Conservation (phyloP, 1,284 basidiomycete genomes). For the Moesziomyces aphidis region DNA sequence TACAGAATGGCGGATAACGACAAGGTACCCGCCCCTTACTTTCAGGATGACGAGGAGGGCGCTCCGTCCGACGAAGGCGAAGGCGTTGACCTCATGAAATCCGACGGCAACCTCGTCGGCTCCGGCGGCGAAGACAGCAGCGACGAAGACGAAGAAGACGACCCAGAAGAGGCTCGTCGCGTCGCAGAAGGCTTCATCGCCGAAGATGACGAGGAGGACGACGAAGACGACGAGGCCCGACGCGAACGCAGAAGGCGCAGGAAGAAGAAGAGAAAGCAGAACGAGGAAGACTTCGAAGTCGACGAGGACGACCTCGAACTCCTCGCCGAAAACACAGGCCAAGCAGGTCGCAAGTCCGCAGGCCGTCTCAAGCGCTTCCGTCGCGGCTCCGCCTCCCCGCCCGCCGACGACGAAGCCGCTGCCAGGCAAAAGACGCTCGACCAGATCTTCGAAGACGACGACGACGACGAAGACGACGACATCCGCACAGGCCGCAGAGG, state of each 20-base stretch:
- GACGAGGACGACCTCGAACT: constrained; percentile 97
- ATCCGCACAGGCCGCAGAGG: constrained; percentile 64
- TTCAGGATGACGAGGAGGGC: constrained; percentile 53
- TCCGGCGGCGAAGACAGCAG: constrained; percentile 57
- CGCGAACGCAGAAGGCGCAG: constrained; percentile 72
- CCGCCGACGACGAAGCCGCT: constrained; percentile 69
- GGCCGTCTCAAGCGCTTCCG: constrained; percentile 59
- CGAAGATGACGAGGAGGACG: constrained; percentile 65
- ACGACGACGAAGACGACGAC: constrained; percentile 75
- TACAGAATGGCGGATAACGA: constrained; percentile 42
- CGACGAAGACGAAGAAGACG: constrained; percentile 66
- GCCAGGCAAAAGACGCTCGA: constrained; percentile 76
- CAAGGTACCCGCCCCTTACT: constrained; percentile 42
- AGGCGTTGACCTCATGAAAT: constrained; percentile 63
- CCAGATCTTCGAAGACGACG: constrained; percentile 81
- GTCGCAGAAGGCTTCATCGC: constrained; percentile 67
- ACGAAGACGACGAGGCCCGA: constrained; percentile 73
- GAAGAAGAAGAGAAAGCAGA: constrained; percentile 56
- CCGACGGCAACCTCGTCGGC: constrained; percentile 60
- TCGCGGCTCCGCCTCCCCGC: constrained; percentile 73
- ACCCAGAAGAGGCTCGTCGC: constrained; percentile 65
- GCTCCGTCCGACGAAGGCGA: constrained; percentile 53
- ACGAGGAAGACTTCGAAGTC: constrained; percentile 75
- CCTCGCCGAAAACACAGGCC: constrained; percentile 92
- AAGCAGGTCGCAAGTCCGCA: constrained; percentile 63